Base-by-base conservation (phyloP, 2,329 filamentous ascomycete species). In the Pseudopyrenochaeta lycopersici region DNA sequence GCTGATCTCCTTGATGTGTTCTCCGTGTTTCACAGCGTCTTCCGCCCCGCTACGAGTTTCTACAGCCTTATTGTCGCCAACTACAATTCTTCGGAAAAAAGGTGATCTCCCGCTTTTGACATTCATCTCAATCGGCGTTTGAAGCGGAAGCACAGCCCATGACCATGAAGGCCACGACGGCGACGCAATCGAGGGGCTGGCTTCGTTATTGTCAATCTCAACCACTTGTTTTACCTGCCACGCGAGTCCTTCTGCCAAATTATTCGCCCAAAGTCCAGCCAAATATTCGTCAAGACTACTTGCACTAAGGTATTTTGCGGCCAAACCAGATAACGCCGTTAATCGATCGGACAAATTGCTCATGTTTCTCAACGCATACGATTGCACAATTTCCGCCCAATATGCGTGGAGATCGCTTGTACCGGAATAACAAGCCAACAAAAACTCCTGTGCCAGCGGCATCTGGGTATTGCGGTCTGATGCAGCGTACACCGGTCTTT, bases 311-410 rank as follows among this genome's bases (percentile, higher is more conserved):
- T 57, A 57, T 41, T 47, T 49, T 29, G 54, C 41, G 11, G 54
- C 54, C 39, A 57, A 21, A 33, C 54, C 54, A 17, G 54, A 46
- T 21, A 57, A 36, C 7, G 54, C 54, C 12, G 15, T 40, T 12
- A 53, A 48, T 39, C 54, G 54, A 53, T 57, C 54, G 1, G 12
- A 15, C n/a, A 17, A 7, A 29, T 49, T 42, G 27, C n/a, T 35
- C 49, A 57, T 35, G 20, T 40, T 18, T 46, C 49, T 39, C 21
- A 47, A 33, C 18, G 49, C 44, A 46, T 56, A 56, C 39, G 54
- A 57, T 35, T 45, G 49, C 2, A 53, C 49, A 36, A 53, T 49
- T 21, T 57, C 54, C 27, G 35, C 36, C 54, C 54, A 57, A 29
- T 30, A 48, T 4, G 18, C 11, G 15, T 57, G 44, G 14, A 57